phyloP scores from a whole-genome alignment of 73 alveolate genomes.

The Paramecium primaurelia region DNA sequence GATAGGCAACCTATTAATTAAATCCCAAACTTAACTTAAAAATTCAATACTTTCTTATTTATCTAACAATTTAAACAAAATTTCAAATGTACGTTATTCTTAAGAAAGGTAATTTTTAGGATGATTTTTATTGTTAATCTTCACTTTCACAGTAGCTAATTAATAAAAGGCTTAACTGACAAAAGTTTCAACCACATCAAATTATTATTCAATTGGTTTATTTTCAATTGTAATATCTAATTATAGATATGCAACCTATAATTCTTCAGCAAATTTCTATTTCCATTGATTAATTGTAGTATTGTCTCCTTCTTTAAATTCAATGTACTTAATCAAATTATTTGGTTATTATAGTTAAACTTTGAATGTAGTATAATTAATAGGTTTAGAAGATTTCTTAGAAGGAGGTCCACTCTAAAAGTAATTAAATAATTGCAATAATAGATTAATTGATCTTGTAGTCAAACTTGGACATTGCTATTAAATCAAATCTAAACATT shows the following conservation, averaged over 20 bases:
- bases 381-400: not conserved
- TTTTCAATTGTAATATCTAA: not conserved
- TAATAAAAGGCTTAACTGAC: not conserved
- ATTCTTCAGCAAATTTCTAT: constrained; percentile 27
- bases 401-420: constrained; percentile 12
- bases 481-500: constrained; percentile 12
- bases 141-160: not conserved
- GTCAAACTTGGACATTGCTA: constrained; percentile 25
- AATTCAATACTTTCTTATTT: constrained; percentile 20
- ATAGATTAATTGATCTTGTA: not conserved
- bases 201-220: not conserved
- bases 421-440: not conserved
- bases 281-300: constrained; percentile 21
- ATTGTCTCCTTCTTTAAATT: constrained; percentile 6
- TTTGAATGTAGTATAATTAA: not conserved
- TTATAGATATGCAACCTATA: not conserved
- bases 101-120: constrained; percentile 29
- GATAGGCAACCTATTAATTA: constrained; percentile 2
- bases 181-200: not conserved
- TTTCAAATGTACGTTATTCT: not conserved
- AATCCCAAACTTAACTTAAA: constrained; percentile 29
- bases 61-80: not conserved
- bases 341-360: not conserved
- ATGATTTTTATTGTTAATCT: not conserved
- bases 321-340: not conserved